Evolutionary conservation across 148 eudicot genomes (phyloP).

Genomic region (Agrostemma githago): DNA sequence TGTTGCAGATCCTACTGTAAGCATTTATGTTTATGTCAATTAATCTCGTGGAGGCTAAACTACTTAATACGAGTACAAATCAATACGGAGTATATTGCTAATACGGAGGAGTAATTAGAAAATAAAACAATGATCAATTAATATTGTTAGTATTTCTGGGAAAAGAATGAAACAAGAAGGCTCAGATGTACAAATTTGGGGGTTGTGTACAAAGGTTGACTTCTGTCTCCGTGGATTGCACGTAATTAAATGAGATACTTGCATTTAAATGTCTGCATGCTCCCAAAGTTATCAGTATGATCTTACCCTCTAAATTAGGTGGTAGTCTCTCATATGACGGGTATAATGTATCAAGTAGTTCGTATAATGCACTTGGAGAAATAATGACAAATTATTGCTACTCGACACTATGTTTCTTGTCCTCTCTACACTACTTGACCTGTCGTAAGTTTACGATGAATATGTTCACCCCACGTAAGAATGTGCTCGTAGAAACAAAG

Average conservation of each 20-base stretch:
- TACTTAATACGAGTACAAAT: too few relatives aligned
- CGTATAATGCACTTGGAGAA: too few relatives aligned
- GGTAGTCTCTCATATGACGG: too few relatives aligned
- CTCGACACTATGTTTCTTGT: too few relatives aligned
- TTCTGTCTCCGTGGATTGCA: constrained; percentile 10
- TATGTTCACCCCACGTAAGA: too few relatives aligned
- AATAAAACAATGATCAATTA: neutral
- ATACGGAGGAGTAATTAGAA: too few relatives aligned
- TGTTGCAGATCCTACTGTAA: neutral
- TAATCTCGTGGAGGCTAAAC: neutral
- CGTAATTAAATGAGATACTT: neutral
- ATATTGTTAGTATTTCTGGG: neutral
- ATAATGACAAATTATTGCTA: too few relatives aligned
- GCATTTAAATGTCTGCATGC: neutral
- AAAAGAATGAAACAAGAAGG: neutral
- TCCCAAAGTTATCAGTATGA: neutral
- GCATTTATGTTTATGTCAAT: neutral
- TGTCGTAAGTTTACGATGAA: too few relatives aligned
- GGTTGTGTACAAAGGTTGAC: neutral
- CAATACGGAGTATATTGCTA: too few relatives aligned
- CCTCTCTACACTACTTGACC: too few relatives aligned
- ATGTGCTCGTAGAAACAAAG: too few relatives aligned
- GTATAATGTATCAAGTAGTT: too few relatives aligned
- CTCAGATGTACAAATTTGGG: neutral
- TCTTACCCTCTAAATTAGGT: neutral